Evolutionary conservation across 768 basidiomycete species (phyloP).

Genomic region (Xanthoconium purpureum): DNA sequence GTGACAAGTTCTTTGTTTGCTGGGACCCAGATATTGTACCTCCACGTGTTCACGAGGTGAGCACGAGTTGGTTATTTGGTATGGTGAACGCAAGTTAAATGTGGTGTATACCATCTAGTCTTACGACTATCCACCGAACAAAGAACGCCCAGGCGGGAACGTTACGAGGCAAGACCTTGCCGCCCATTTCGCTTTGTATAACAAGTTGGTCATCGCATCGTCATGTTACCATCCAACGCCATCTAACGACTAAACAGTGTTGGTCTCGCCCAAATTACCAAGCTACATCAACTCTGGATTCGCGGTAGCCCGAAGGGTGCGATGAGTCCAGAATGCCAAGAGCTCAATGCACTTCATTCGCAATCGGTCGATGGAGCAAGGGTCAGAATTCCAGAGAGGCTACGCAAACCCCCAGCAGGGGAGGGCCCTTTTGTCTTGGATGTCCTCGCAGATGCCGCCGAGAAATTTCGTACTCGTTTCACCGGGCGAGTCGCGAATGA

Average conservation of each 20-base stretch:
- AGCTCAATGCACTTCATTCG: slow-evolving; percentile 68
- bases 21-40: slow-evolving; percentile 68
- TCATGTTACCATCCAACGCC: not conserved
- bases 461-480: slow-evolving; percentile 45
- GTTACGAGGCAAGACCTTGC: slow-evolving; percentile 59
- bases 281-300: slow-evolving; percentile 61
- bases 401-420: slow-evolving; percentile 46
- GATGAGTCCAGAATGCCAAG: slow-evolving; percentile 62
- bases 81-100: not conserved
- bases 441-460: slow-evolving; percentile 45
- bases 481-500: slow-evolving; percentile 25
- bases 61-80: not conserved
- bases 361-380: slow-evolving; percentile 65
- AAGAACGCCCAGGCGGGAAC: slow-evolving; percentile 45
- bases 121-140: slow-evolving; percentile 65
- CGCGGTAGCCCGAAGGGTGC: slow-evolving; percentile 53
- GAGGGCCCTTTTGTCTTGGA: slow-evolving; percentile 51
- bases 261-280: slow-evolving; percentile 53
- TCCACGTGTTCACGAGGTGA: slow-evolving; percentile 49
- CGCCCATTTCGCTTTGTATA: slow-evolving; percentile 63
- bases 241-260: slow-evolving; percentile 37
- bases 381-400: slow-evolving; percentile 33
- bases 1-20: slow-evolving; percentile 66
- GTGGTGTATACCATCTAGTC: slow-evolving; percentile 37
- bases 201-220: slow-evolving; percentile 41